These are phyloP conservation scores for Boletus semigastroideus DNA, from an alignment of 1,284 basidiomycete species.

Conservation along the genomic window DNA sequence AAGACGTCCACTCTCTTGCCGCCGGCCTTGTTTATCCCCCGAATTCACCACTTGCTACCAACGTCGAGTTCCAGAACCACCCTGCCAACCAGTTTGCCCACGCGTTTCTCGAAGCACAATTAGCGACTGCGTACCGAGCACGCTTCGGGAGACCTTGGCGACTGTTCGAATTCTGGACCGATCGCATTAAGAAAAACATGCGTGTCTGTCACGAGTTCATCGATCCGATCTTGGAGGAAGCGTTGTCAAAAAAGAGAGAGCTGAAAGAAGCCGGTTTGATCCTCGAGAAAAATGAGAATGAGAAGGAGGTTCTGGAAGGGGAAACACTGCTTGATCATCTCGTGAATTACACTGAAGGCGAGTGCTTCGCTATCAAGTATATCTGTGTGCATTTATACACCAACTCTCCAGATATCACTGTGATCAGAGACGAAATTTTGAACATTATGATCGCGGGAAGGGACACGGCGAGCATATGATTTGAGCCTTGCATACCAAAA, in stretches of 20 bases:
- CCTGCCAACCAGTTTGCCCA: conserved; percentile 34
- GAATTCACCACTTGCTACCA: conserved; percentile 10
- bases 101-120: conserved; percentile 35
- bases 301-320: conserved; percentile 22
- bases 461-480: conserved; percentile 41
- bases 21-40: conserved; percentile 31
- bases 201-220: conserved; percentile 35
- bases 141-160: conserved; percentile 31
- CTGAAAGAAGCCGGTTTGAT: conserved; percentile 13
- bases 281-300: conserved; percentile 14
- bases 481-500: neutral
- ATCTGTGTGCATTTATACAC: neutral
- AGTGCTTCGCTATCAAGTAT: neutral
- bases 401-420: conserved; percentile 24
- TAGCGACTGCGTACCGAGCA: conserved; percentile 17
- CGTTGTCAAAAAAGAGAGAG: conserved; percentile 27
- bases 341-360: conserved; percentile 32
- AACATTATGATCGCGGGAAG: conserved; percentile 53
- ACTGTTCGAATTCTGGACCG: conserved; percentile 33
- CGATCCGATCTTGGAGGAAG: conserved; percentile 36
- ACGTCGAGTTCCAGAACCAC: conserved; percentile 10
- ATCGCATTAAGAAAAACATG: conserved; percentile 34
- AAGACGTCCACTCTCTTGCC: conserved; percentile 31
- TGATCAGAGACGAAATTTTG: conserved; percentile 49
- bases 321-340: conserved; percentile 34